A percentile compares a stretch with the other conserved stretches of the same genome.
Evolutionary conservation across 2,329 filamentous ascomycete species (phyloP).

Genomic region (Clarireedia hainanense): DNA sequence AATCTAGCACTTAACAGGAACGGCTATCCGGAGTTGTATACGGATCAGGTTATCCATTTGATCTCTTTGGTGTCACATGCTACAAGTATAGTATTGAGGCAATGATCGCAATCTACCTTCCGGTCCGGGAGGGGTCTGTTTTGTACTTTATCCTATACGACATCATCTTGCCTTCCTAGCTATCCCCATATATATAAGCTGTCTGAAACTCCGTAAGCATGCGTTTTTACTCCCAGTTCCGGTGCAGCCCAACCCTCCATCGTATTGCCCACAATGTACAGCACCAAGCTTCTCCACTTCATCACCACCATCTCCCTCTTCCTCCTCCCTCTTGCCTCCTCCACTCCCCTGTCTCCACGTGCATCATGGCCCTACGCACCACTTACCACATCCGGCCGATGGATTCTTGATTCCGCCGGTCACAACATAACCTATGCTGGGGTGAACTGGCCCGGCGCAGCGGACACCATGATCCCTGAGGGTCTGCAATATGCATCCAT

Average conservation of each 20-base stretch:
- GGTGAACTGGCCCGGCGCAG: conserved; percentile 54
- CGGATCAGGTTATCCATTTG: too few species aligned
- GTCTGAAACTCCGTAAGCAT: too few species aligned
- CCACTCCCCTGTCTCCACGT: neutral
- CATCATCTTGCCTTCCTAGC: too few species aligned
- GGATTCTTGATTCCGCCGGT: conserved; percentile 24
- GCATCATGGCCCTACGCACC: conserved; percentile 5
- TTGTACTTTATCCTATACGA: too few species aligned
- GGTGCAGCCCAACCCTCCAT: neutral
- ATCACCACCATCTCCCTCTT: neutral
- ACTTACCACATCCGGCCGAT: conserved; percentile 8
- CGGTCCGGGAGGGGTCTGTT: too few species aligned
- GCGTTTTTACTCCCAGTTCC: neutral
- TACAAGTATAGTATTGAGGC: too few species aligned
- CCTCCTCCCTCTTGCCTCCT: neutral
- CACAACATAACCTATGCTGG: conserved; percentile 43
- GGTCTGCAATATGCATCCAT: conserved; percentile 56
- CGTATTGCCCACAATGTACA: neutral
- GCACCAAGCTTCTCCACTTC: neutral
- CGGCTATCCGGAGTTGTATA: too few species aligned
- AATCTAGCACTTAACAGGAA: too few species aligned
- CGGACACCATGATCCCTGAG: conserved; percentile 57
- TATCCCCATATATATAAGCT: neutral
- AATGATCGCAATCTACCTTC: too few species aligned
- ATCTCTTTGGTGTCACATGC: too few species aligned